Evolutionary conservation across 1,139 yeast species (phyloP), one percentile per base, ranked within the genome.

Genomic region (Wickerhamomyces sp.): DNA sequence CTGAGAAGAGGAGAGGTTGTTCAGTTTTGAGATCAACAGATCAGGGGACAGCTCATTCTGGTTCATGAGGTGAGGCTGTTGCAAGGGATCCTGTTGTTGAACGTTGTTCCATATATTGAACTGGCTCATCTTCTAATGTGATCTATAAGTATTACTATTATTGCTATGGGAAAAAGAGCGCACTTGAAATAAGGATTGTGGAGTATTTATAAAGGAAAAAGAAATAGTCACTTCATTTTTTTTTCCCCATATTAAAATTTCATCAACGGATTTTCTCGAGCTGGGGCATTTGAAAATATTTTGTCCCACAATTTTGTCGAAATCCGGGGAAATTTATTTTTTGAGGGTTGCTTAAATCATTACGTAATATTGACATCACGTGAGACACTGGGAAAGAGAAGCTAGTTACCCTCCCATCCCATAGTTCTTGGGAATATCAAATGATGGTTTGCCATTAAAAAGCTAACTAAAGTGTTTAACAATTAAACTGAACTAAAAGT

Each of bases 21-120:
- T 44, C 22, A 46, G 28, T 15, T 43, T 44, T 2, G 44, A 37
- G 17, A 41, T 61, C 58, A 41, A 25, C 20, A 44, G 28, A 20
- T 43, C 46, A 9, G 44, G 48, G n/a, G 43, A 42, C 13, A 47
- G 12, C 16, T 34, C 38, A 4, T 18, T 12, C 6, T 12, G 16
- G 29, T 6, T 6, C 28, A 9, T 16, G 7, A 7, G 16, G 7
- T 9, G 17, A 4, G 7, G 17, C 17, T 27, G 29, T n/a, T 38
- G 45, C 14, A 14, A 40, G 17, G 33, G 41, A 26, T 36, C 39
- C n/a, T 37, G 42, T 15, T 40, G 45, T 28, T 40, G 46, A n/a
- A 22, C 21, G 28, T 43, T 43, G 31, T 43, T 45, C 48, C 48
- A 45, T 13, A 45, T 45, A 30, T 45, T 45, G 43, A 21, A 44